Base-by-base conservation (phyloP, 345 rosid genomes). In the Erysimum cheiranthoides region DNA sequence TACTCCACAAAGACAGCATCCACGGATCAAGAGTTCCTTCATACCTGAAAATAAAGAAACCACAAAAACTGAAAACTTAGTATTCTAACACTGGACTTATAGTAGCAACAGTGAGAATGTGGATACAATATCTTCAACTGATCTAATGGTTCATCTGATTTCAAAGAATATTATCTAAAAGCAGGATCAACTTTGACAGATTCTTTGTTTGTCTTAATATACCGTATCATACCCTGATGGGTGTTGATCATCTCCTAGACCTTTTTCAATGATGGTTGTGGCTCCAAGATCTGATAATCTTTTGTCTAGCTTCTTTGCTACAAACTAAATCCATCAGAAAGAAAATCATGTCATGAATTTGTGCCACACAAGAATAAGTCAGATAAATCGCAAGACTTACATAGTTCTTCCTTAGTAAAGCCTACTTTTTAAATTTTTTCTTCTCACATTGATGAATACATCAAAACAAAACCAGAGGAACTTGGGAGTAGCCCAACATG, bases 1-100 rank as follows among this genome's bases (percentile, higher is more conserved):
- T 43, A 73, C 63, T 82, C 99, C 99, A 95, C 78, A 92, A 86
- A 75, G 92, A 87, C 76, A 74, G 75, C 91, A 90, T 81, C 99
- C 99, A 95, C 25, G 97, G 91, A 83, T 95, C 99, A 81, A 95
- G 73, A 79, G 90, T 85, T 83, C 91, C 97, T 88, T 92, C 97
- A 76, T 92, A 92, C 75, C 99, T 95, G 76, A 46, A 72, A 14
- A 51, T 40, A 77, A 47, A 63, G 46, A 34, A 10, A 35, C 39
- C 8, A 71, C 68, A 60, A 18, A 54, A 32, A 59, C 40, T 50
- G 49, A 66, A 28, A 42, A 25, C 16, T 54, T 47, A 47, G 61
- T 5, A 77, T 13, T 36, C 51, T 31, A 65, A 18, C n/a, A 68
- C 31, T 30, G 10, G 56, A 16, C 70, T 52, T 40, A 64, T 10